phyloP scores from a whole-genome alignment of 768 basidiomycete genomes.

The Clathrus columnatus region DNA sequence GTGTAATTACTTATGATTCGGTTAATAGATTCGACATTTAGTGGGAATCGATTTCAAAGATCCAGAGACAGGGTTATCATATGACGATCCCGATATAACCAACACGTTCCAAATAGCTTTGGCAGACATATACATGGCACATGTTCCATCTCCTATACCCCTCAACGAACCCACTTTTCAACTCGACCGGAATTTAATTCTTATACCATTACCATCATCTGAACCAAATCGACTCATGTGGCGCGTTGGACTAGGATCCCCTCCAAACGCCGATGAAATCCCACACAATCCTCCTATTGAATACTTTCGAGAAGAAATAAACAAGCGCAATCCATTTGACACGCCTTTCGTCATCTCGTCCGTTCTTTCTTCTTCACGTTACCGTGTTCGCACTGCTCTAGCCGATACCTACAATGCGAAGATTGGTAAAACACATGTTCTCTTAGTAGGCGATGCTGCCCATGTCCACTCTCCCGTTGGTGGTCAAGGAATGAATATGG shows the following conservation, averaged over 20 bases:
- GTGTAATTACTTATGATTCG: background rate
- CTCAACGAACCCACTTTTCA: constrained; percentile 21
- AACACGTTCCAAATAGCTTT: constrained; percentile 30
- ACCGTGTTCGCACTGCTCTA: constrained; percentile 1
- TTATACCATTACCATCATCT: constrained; percentile 28
- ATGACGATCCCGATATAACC: constrained; percentile 22
- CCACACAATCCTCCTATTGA: constrained; percentile 29
- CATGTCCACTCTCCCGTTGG: constrained; percentile 29
- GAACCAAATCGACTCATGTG: constrained; percentile 19
- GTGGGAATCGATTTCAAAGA: constrained; percentile 36
- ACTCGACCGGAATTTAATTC: constrained; percentile 26
- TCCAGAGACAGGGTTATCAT: constrained; percentile 25
- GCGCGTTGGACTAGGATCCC: constrained; percentile 34
- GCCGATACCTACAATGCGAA: background rate
- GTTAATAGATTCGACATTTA: constrained; percentile 33
- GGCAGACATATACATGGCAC: constrained; percentile 39
- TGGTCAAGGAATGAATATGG: constrained; percentile 39
- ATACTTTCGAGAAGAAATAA: constrained; percentile 37
- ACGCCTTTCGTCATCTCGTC: background rate
- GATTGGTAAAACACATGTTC: background rate
- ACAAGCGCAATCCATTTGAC: constrained; percentile 17
- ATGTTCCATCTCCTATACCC: constrained; percentile 20
- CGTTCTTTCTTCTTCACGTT: background rate
- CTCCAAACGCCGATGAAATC: constrained; percentile 25
- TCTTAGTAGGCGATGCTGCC: constrained; percentile 18